Percentiles rank a stretch among this genome's conserved stretches.
These are phyloP conservation scores for Eremothecium gossypii DNA, from an alignment of 1,139 yeast species.

Conservation along the genomic window DNA sequence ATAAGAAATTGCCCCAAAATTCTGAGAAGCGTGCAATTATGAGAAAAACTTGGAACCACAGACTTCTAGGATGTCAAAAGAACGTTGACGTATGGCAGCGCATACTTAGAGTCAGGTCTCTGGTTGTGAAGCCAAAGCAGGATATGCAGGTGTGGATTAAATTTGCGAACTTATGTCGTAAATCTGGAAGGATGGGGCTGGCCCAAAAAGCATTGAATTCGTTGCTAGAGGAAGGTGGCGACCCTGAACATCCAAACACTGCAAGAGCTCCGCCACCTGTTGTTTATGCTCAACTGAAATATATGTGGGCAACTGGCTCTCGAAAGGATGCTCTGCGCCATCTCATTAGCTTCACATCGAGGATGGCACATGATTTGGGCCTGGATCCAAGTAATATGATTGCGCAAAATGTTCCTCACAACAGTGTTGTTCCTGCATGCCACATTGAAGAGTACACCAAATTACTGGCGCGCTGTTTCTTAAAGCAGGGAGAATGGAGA, in stretches of 20 bases:
- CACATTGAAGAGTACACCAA: constrained; percentile 79
- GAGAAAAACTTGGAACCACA: constrained; percentile 89
- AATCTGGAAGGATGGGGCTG: constrained; percentile 81
- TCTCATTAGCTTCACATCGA: constrained; percentile 79
- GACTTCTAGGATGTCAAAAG: constrained; percentile 87
- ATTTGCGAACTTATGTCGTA: constrained; percentile 91
- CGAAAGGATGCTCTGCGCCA: constrained; percentile 80
- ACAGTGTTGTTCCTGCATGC: constrained; percentile 65
- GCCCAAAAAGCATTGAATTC: constrained; percentile 87
- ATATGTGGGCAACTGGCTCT: constrained; percentile 94
- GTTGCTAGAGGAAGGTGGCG: constrained; percentile 47
- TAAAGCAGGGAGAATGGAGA: constrained; percentile 98
- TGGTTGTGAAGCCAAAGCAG: constrained; percentile 90
- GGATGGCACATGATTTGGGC: constrained; percentile 83
- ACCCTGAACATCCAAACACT: constrained; percentile 42
- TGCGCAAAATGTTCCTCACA: constrained; percentile 41
- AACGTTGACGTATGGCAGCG: constrained; percentile 98
- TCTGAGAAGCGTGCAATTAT: constrained; percentile 70
- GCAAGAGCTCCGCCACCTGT: constrained; percentile 91
- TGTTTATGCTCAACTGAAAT: constrained; percentile 91
- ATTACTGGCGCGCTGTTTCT: constrained; percentile 82
- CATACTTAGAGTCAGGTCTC: constrained; percentile 83
- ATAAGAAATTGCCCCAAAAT: constrained; percentile 74
- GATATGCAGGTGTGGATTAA: constrained; percentile 98
- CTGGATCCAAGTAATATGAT: constrained; percentile 73